Conservation (phyloP, 768 basidiomycete species). For the Lactarius tabidus region DNA sequence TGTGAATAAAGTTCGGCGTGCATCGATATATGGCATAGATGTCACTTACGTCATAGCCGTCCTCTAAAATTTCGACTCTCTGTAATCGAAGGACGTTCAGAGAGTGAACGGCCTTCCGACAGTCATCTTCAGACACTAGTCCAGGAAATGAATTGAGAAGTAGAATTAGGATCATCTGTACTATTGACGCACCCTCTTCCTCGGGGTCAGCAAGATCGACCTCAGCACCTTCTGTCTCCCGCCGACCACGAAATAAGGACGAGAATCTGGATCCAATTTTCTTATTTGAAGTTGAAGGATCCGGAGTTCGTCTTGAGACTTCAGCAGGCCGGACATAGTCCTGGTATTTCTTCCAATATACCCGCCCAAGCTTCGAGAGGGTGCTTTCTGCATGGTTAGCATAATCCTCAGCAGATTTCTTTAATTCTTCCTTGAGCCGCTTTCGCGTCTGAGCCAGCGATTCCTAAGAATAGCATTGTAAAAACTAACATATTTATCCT, state of each 20-base stretch:
- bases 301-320: conserved; percentile 42
- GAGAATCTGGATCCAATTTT: neutral
- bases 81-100: conserved; percentile 85
- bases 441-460: conserved; percentile 86
- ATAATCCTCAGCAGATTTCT: conserved; percentile 70
- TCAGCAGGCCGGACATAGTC: conserved; percentile 48
- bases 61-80: conserved; percentile 75
- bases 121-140: conserved; percentile 70
- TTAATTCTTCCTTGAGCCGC: conserved; percentile 87
- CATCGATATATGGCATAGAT: neutral
- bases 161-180: neutral
- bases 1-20: neutral
- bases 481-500: neutral
- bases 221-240: conserved; percentile 28
- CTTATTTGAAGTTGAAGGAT: neutral
- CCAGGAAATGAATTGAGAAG: conserved; percentile 4
- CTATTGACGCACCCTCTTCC: conserved; percentile 65
- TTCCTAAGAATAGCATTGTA: conserved; percentile 47
- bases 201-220: conserved; percentile 78
- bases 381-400: conserved; percentile 74
- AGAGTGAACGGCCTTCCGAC: conserved; percentile 85
- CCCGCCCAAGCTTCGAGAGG: conserved; percentile 76
- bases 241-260: neutral
- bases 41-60: conserved; percentile 65
- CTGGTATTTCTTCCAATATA: conserved; percentile 79